Evolutionary conservation across 495 filamentous ascomycete species (phyloP).

Genomic region (Melanomma pulvis-pyrius): DNA sequence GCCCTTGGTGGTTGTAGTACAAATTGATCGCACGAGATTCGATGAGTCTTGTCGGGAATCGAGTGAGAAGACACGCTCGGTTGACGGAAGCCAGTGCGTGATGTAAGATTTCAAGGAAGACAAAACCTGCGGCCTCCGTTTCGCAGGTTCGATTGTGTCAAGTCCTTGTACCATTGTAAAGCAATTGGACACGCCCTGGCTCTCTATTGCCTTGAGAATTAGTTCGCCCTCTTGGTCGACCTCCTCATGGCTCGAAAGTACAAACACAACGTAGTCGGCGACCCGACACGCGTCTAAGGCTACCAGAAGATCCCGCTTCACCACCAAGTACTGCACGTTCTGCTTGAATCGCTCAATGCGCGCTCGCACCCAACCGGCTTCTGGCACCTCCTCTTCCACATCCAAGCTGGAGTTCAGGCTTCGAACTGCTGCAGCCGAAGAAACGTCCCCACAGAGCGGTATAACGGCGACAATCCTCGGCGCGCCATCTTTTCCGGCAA

Average conservation of each 20-base stretch:
- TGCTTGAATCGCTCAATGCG: constrained; percentile 90
- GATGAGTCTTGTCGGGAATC: constrained; percentile 86
- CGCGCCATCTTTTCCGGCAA: constrained; percentile 80
- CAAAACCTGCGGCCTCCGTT: constrained; percentile 72
- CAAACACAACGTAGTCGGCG: constrained; percentile 85
- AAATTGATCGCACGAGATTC: constrained; percentile 86
- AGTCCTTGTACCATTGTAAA: constrained; percentile 74
- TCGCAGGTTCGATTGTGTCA: constrained; percentile 73
- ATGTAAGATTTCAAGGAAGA: constrained; percentile 86
- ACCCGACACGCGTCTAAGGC: constrained; percentile 83
- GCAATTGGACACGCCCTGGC: constrained; percentile 88
- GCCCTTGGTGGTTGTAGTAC: constrained; percentile 87
- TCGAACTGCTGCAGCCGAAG: constrained; percentile 66
- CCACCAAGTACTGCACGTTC: constrained; percentile 79
- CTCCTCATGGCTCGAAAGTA: constrained; percentile 78
- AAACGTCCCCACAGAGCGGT: constrained; percentile 73
- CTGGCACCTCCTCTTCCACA: constrained; percentile 65
- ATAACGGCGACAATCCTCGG: constrained; percentile 91
- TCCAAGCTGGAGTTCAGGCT: constrained; percentile 78
- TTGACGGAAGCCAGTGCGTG: constrained; percentile 85
- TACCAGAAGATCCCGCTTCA: constrained; percentile 69
- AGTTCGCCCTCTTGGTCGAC: constrained; percentile 81
- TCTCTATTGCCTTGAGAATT: constrained; percentile 81
- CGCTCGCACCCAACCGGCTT: constrained; percentile 61
- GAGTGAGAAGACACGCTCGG: constrained; percentile 83